phyloP scores from a whole-genome alignment of 2,329 filamentous ascomycete species.

The Waltergamsia citrina region DNA sequence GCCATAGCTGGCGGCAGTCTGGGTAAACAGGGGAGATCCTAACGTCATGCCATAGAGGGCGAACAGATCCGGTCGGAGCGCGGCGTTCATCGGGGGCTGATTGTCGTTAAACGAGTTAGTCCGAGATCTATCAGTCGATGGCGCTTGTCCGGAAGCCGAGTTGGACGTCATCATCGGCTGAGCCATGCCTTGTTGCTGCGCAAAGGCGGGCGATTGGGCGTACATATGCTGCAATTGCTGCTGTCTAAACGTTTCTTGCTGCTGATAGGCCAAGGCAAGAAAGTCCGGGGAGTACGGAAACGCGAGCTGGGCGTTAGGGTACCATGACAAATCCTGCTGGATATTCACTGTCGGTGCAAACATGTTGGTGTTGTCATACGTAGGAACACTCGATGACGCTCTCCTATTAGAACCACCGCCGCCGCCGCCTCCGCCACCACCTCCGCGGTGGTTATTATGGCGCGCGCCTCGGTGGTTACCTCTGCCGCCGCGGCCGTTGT shows the following conservation, averaged over 20 bases:
- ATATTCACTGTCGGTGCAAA: slow-evolving; percentile 34
- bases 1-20: slow-evolving; percentile 30
- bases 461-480: slow-evolving; percentile 39
- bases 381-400: slow-evolving; percentile 39
- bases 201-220: slow-evolving; percentile 20
- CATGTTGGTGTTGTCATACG: slow-evolving; percentile 37
- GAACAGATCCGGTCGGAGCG: slow-evolving; percentile 47
- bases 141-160: slow-evolving; percentile 15
- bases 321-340: slow-evolving; percentile 40
- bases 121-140: slow-evolving; percentile 40
- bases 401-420: slow-evolving; percentile 35
- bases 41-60: slow-evolving; percentile 33
- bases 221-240: slow-evolving; percentile 26
- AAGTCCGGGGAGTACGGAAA: slow-evolving; percentile 17
- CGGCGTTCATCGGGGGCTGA: slow-evolving; percentile 48
- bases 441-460: slow-evolving; percentile 21
- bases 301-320: slow-evolving; percentile 30
- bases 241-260: slow-evolving; percentile 23
- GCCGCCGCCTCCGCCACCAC: slow-evolving; percentile 26
- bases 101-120: slow-evolving; percentile 58
- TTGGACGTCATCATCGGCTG: slow-evolving; percentile 15
- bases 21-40: slow-evolving; percentile 36
- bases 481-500: slow-evolving; percentile 43
- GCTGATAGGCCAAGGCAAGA: slow-evolving; percentile 27
- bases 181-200: slow-evolving; percentile 23